Conservation (phyloP, 2,329 filamentous ascomycete genomes). For the Penicillium decumbens region DNA sequence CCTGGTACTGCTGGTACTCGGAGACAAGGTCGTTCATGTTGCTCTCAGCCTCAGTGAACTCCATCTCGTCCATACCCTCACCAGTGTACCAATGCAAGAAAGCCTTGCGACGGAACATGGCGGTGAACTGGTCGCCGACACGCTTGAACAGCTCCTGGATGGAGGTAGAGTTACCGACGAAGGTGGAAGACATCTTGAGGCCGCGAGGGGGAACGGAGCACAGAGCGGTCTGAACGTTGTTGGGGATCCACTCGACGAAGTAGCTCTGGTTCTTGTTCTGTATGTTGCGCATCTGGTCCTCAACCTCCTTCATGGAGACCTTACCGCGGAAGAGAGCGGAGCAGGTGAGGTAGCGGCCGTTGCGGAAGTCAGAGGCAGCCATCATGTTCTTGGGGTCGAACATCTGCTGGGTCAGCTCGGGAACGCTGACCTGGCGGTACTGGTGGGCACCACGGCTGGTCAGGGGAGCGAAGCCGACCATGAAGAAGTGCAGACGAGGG, state of each 20-base stretch:
- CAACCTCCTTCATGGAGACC: conserved; percentile 99
- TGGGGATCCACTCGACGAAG: conserved; percentile 99
- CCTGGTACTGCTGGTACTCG: conserved; percentile 99
- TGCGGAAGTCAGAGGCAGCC: conserved; percentile 99
- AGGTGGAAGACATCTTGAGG: conserved; percentile 98
- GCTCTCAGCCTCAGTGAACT: conserved; percentile 99
- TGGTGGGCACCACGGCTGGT: conserved; percentile 87
- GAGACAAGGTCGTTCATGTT: conserved; percentile 99
- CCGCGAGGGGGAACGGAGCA: conserved; percentile 98
- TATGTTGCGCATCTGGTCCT: conserved; percentile 99
- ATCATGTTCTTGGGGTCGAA: conserved; percentile 99
- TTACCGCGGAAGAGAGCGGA: conserved; percentile 99
- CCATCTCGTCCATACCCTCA: conserved; percentile 99
- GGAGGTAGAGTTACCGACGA: conserved; percentile 97
- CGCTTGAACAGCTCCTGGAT: conserved; percentile 99
- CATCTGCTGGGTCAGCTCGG: conserved; percentile 99
- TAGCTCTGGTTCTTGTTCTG: conserved; percentile 99
- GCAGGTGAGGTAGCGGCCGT: conserved; percentile 98
- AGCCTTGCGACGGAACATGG: conserved; percentile 99
- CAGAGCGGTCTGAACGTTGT: conserved; percentile 99
- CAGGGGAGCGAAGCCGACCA: conserved; percentile 98
- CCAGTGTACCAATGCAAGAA: conserved; percentile 99
- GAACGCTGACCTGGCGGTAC: conserved; percentile 96
- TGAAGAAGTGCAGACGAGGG: conserved; percentile 99
- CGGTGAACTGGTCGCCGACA: conserved; percentile 98